Conservation (phyloP, 2,329 filamentous ascomycete species). For the Aspergillus fischeri region DNA sequence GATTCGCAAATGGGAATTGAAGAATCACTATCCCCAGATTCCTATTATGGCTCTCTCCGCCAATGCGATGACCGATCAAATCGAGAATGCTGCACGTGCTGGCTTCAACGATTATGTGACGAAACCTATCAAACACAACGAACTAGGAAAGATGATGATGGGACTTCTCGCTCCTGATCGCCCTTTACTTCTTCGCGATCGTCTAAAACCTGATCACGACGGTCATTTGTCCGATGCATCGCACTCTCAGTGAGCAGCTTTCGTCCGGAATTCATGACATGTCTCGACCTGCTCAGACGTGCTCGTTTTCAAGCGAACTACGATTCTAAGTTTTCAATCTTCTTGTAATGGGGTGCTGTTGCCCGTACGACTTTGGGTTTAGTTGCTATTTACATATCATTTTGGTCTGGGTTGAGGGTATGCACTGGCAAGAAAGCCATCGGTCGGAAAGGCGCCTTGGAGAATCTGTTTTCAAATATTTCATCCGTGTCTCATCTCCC, state of each 20-base stretch:
- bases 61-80: constrained; percentile 49
- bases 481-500: neutral
- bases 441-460: constrained; percentile 17
- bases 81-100: constrained; percentile 43
- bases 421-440: constrained; percentile 10
- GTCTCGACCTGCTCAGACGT: neutral
- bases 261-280: neutral
- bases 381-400: constrained; percentile 9
- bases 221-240: constrained; percentile 15
- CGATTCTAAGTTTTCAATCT: neutral
- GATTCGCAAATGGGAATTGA: constrained; percentile 44
- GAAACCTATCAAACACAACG: constrained; percentile 48
- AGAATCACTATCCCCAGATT: constrained; percentile 43
- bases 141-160: constrained; percentile 49
- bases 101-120: constrained; percentile 50
- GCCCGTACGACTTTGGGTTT: neutral
- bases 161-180: constrained; percentile 41
- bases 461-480: constrained; percentile 4
- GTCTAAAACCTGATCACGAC: constrained; percentile 22
- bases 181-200: constrained; percentile 41
- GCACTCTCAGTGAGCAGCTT: neutral
- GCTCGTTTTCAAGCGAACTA: neutral
- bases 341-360: neutral
- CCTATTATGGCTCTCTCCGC: constrained; percentile 49
- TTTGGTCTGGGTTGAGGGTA: constrained; percentile 10